Base-by-base conservation (phyloP, 495 filamentous ascomycete species). In the Aspergillus indologenus region DNA sequence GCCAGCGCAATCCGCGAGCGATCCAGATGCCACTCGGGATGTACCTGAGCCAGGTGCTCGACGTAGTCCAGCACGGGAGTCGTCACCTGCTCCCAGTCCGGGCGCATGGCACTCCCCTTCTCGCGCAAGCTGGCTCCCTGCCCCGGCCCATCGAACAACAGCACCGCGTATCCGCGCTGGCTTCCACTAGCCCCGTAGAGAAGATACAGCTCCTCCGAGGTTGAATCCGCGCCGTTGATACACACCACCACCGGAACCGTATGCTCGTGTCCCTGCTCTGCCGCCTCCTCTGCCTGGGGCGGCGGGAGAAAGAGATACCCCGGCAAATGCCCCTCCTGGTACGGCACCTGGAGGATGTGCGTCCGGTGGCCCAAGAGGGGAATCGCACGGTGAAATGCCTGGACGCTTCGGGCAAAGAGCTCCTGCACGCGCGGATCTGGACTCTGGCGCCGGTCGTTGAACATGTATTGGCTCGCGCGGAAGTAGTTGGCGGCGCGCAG, bases 61-160 rank as follows among this genome's bases (percentile, higher is more conserved):
- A 79, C 54, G 23, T 61, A 56, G 54, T 77, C 72, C 8, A 82
- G 59, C 3, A 78, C 77, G 0, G 0, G n/a, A 5, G 47, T 20
- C 4, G 53, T 56, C 14, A 73, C 68, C 5, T 17, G 26, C 51
- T 73, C 68, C 67, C 68, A 70, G 64, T 78, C 75, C 0, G 71
- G 68, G 0, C 72, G 71, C 65, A 83, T 63, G 1, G 14, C 23
- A 3, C 72, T 3, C 12, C 59, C 61, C 34, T 77, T 45, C 0
- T 64, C 59, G 0, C 67, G 62, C 0, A 80, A 65, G 0, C 67
- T 45, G 1, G 78, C 54, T 0, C 80, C 80, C 54, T 84, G 81
- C 0, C 81, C 80, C 0, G 81, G 81, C 0, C 79, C 80, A 2
- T 83, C 80, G 42, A 76, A 78, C 0, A 66, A 74, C 5, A 84